Conservation (phyloP, 306 rosid genomes). For the Trifolium subterraneum region DNA sequence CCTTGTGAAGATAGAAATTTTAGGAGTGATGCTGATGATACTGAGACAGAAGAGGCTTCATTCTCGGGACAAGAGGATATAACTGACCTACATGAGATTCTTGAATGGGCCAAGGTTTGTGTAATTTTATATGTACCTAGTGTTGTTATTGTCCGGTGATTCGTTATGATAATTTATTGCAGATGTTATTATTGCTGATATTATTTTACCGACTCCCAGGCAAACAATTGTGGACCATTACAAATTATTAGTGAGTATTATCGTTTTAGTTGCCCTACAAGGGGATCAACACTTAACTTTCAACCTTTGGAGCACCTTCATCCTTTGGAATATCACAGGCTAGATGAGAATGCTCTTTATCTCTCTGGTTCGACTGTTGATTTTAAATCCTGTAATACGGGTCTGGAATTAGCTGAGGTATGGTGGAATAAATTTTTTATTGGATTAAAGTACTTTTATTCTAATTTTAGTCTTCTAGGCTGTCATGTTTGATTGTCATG, state of each 20-base stretch:
- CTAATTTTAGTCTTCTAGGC: constrained; percentile 13
- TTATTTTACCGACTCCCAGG: constrained; percentile 58
- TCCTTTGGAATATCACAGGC: constrained; percentile 57
- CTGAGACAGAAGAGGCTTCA: constrained; percentile 93
- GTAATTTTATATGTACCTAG: constrained; percentile 30
- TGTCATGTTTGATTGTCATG: constrained; percentile 12
- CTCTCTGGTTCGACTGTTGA: constrained; percentile 79
- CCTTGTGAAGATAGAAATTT: constrained; percentile 92
- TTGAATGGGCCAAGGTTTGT: constrained; percentile 96
- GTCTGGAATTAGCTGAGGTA: constrained; percentile 89
- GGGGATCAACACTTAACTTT: constrained; percentile 77
- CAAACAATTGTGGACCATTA: constrained; percentile 77
- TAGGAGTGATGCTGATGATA: constrained; percentile 94
- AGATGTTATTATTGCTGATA: constrained; percentile 15
- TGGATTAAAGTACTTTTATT: constrained; percentile 31
- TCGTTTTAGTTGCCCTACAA: constrained; percentile 65
- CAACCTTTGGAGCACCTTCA: constrained; percentile 73
- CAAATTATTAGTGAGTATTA: constrained; percentile 90
- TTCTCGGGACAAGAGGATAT: constrained; percentile 94
- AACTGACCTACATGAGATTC: constrained; percentile 78
- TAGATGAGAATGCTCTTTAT: constrained; percentile 62
- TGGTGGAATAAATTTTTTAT: constrained; percentile 21
- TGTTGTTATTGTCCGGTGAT: constrained; percentile 30
- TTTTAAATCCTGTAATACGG: constrained; percentile 70
- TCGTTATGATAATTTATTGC: constrained; percentile 25